Percentiles rank a stretch among this genome's conserved stretches.
These are phyloP conservation scores for Adenanthera pavonina DNA, from an alignment of 306 rosid species.

Conservation along the genomic window DNA sequence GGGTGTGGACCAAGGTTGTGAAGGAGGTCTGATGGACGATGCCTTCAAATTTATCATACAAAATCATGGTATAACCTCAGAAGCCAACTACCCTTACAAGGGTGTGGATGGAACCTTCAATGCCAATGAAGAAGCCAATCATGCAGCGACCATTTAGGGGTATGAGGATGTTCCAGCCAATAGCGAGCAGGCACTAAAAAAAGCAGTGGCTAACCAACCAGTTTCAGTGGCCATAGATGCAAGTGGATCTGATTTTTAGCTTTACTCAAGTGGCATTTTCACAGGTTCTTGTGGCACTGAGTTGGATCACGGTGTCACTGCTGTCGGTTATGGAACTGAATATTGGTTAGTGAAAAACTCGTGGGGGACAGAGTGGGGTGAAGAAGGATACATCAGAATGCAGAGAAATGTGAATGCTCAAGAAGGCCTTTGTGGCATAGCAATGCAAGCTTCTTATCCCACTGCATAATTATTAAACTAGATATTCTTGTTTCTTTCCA, in stretches of 20 bases:
- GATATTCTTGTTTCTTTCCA: too few species aligned
- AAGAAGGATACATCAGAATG: background rate
- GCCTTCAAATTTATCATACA: background rate
- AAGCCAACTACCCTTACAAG: background rate
- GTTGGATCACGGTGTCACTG: background rate
- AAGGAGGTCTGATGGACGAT: constrained; percentile 2
- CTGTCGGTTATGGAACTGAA: background rate
- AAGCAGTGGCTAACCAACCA: too few species aligned
- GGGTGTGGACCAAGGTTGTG: background rate
- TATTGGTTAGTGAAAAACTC: constrained; percentile 8
- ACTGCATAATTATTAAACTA: background rate
- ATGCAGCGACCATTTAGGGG: background rate
- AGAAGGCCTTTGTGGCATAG: background rate
- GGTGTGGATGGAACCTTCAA: background rate
- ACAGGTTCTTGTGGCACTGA: background rate
- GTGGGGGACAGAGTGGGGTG: background rate
- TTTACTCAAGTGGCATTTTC: too few species aligned
- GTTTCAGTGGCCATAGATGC: too few species aligned
- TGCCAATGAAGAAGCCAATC: background rate
- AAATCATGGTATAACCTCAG: background rate
- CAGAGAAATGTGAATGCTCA: background rate
- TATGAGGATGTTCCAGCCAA: too few species aligned
- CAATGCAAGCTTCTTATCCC: constrained; percentile 3
- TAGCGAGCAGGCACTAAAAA: too few species aligned
- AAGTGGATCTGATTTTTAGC: too few species aligned